Conservation (phyloP, 2,329 filamentous ascomycete genomes). For the Penicillium sp. region DNA sequence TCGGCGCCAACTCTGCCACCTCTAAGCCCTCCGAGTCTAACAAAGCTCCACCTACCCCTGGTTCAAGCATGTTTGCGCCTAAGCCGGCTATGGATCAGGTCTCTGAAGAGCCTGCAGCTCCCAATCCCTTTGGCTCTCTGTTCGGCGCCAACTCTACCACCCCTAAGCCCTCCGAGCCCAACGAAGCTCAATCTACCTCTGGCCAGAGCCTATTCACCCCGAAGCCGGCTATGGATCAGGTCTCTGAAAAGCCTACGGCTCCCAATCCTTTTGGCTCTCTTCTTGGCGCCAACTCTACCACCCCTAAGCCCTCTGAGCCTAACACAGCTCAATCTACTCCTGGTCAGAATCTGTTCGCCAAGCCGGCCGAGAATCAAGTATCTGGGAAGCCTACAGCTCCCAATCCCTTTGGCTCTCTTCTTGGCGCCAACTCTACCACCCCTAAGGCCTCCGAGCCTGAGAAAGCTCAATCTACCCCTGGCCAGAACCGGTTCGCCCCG, state of each 20-base stretch:
- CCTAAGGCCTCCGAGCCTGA: background rate
- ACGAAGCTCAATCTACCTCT: background rate
- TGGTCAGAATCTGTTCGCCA: slow-evolving; percentile 2
- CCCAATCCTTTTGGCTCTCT: slow-evolving; percentile 19
- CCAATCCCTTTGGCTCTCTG: slow-evolving; percentile 18
- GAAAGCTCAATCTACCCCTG: background rate
- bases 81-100: background rate
- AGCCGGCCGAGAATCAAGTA: background rate
- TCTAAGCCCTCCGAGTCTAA: no score
- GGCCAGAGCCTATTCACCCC: background rate
- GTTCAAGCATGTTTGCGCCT: no score
- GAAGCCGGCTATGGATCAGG: background rate
- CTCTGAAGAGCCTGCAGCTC: slow-evolving; percentile 1
- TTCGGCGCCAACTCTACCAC: slow-evolving; percentile 21
- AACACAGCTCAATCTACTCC: slow-evolving; percentile 6
- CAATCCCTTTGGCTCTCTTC: slow-evolving; percentile 20
- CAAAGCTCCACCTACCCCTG: no score
- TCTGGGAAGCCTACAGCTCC: slow-evolving; percentile 5
- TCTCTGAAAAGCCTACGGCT: background rate
- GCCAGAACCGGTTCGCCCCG: background rate
- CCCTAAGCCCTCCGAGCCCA: background rate
- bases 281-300: slow-evolving; percentile 21
- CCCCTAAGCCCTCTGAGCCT: background rate
- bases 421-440: slow-evolving; percentile 17
- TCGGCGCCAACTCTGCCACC: no score